These are phyloP conservation scores for Straminergon stramineum DNA, from an alignment of 225 moss, liverwort and hornwort species.

Conservation along the genomic window DNA sequence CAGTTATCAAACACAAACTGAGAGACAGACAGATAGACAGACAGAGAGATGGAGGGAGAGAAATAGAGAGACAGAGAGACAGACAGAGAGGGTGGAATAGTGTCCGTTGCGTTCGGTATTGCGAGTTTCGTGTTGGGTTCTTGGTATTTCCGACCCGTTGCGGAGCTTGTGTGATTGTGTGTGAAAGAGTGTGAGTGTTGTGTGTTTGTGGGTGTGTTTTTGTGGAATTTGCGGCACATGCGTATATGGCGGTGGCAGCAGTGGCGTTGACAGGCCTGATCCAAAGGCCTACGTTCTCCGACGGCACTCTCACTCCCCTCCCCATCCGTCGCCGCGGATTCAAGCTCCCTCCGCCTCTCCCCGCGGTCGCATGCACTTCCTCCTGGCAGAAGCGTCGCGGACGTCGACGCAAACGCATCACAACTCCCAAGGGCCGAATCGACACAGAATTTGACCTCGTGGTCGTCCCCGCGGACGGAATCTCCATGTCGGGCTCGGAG, in stretches of 20 bases:
- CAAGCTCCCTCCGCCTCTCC: slow-evolving; percentile 9
- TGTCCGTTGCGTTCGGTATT: not conserved
- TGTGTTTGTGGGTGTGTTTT: not conserved
- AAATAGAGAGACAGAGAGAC: not conserved
- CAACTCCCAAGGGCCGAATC: slow-evolving; percentile 16
- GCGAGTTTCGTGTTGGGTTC: not conserved
- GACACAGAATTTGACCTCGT: slow-evolving; percentile 74
- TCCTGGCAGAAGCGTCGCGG: slow-evolving; percentile 50
- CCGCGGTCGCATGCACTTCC: slow-evolving; percentile 3
- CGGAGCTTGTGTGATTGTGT: not conserved
- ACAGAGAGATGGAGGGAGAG: not conserved
- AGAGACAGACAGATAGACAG: not conserved
- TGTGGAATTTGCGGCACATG: not conserved
- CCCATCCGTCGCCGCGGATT: slow-evolving; percentile 36
- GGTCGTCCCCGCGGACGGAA: slow-evolving; percentile 63
- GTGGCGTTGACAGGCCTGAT: slow-evolving; percentile 40
- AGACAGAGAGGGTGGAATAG: too few species aligned
- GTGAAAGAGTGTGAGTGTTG: too few species aligned
- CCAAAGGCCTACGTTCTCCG: slow-evolving; percentile 36
- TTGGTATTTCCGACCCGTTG: not conserved
- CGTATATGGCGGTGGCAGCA: slow-evolving; percentile 43
- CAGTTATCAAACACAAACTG: not conserved
- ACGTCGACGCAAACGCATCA: slow-evolving; percentile 18
- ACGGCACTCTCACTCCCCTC: slow-evolving; percentile 18
- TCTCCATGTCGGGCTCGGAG: slow-evolving; percentile 89